Evolutionary conservation across 805 yeast genomes (phyloP).

Genomic region (Candida schatavii): DNA sequence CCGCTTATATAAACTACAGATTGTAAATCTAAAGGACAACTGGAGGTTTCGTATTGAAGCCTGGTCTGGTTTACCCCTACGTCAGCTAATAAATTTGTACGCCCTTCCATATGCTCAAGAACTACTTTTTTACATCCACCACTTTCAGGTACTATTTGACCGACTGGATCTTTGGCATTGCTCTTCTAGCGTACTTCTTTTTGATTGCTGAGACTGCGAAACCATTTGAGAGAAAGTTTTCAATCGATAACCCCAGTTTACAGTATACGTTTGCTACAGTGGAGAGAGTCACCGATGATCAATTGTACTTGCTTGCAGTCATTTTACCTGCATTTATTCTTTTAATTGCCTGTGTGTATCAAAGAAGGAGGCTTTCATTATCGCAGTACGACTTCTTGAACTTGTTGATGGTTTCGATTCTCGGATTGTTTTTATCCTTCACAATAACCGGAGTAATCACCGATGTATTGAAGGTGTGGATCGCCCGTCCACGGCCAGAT

Average conservation of each 20-base stretch:
- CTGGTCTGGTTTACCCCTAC: too few relatives aligned
- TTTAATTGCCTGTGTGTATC: conserved; percentile 11
- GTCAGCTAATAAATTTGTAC: too few relatives aligned
- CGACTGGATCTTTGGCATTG: conserved; percentile 24
- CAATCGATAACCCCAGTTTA: conserved; percentile 23
- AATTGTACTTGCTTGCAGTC: conserved; percentile 26
- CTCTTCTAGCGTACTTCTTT: conserved; percentile 17
- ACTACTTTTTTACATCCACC: conserved; percentile 3
- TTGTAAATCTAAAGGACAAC: too few relatives aligned
- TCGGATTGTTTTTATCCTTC: conserved; percentile 29
- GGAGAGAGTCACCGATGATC: conserved; percentile 30
- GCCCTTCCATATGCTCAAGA: conserved; percentile 7
- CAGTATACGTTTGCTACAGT: conserved; percentile 28
- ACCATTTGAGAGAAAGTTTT: conserved; percentile 30
- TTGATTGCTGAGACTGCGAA: conserved; percentile 19
- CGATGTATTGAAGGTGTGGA: conserved; percentile 38
- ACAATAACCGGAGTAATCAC: conserved; percentile 30
- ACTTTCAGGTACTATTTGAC: conserved; percentile 14
- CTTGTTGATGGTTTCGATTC: conserved; percentile 25
- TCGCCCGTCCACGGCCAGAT: conserved; percentile 43
- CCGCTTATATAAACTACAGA: too few relatives aligned
- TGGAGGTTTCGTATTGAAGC: too few relatives aligned
- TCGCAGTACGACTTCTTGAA: conserved; percentile 17
- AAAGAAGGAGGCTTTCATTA: not conserved
- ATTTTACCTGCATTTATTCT: conserved; percentile 24